These are phyloP conservation scores for Carex arenaria DNA, from an alignment of 202 grass and related monocot genomes.

Conservation along the genomic window DNA sequence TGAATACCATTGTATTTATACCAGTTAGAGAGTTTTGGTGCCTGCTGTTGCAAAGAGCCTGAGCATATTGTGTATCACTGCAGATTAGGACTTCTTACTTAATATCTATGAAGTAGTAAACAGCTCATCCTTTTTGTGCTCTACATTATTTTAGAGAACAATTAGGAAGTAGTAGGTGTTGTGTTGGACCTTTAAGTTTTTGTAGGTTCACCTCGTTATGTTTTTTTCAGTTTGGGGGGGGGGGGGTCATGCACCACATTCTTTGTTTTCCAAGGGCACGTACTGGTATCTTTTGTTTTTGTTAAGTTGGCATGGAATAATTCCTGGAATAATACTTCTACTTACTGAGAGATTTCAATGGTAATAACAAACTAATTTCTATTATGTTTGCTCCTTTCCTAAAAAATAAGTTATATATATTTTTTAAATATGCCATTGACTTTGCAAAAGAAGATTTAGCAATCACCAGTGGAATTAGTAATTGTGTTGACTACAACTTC, in stretches of 20 bases:
- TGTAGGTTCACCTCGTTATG: neutral
- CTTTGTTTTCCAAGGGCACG: neutral
- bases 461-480: neutral
- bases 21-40: neutral
- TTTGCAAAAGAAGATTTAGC: neutral
- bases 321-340: neutral
- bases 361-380: neutral
- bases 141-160: neutral
- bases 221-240: neutral
- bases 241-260: neutral
- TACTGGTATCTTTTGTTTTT: neutral
- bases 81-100: neutral
- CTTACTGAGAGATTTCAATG: neutral
- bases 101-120: neutral
- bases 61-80: neutral
- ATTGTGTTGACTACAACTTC: neutral
- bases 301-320: neutral
- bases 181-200: neutral
- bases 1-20: neutral
- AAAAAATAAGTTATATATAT: neutral
- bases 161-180: neutral
- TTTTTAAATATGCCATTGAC: neutral
- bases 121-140: neutral
- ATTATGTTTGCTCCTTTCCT: neutral
- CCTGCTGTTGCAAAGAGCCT: neutral